Percentiles rank a stretch among this genome's conserved stretches.
phyloP scores from a whole-genome alignment of 441 rosid genomes.

The Croton laevigatus region DNA sequence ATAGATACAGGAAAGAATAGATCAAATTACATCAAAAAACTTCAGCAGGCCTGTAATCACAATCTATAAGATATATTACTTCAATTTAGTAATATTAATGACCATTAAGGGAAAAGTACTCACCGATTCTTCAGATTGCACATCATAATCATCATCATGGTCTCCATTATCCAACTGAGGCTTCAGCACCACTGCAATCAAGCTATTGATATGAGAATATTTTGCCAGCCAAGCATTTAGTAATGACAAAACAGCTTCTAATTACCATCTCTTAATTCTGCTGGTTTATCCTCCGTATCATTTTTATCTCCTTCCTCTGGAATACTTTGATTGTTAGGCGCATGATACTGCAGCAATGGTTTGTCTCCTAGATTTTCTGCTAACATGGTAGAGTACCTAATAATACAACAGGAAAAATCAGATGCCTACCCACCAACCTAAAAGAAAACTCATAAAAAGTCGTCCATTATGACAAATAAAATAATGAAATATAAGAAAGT shows the following conservation, averaged over 20 bases:
- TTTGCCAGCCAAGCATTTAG: conserved; percentile 14
- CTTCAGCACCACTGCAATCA: conserved; percentile 30
- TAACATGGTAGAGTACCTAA: conserved; percentile 98
- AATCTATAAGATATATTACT: background rate
- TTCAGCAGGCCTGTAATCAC: no score
- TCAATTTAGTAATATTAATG: background rate
- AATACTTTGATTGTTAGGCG: conserved; percentile 29
- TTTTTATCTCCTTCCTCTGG: conserved; percentile 38
- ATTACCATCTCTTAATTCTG: conserved; percentile 51
- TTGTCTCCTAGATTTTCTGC: conserved; percentile 93
- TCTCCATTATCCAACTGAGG: conserved; percentile 47
- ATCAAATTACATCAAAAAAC: background rate
- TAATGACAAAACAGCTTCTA: conserved; percentile 21
- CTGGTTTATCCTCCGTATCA: conserved; percentile 31
- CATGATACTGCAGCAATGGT: conserved; percentile 39
- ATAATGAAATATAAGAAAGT: background rate
- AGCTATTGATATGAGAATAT: conserved; percentile 17
- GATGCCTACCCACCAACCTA: conserved; percentile 10
- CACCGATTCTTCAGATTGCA: conserved; percentile 68
- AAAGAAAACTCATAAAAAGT: background rate
- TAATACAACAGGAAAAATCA: conserved; percentile 16
- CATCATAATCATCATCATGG: conserved; percentile 52
- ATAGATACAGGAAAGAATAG: background rate
- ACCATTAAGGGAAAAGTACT: conserved; percentile 28
- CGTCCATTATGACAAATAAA: background rate